Evolutionary conservation across 352 stramenopile species (phyloP).

Genomic region (Peronosclerospora sorghi): DNA sequence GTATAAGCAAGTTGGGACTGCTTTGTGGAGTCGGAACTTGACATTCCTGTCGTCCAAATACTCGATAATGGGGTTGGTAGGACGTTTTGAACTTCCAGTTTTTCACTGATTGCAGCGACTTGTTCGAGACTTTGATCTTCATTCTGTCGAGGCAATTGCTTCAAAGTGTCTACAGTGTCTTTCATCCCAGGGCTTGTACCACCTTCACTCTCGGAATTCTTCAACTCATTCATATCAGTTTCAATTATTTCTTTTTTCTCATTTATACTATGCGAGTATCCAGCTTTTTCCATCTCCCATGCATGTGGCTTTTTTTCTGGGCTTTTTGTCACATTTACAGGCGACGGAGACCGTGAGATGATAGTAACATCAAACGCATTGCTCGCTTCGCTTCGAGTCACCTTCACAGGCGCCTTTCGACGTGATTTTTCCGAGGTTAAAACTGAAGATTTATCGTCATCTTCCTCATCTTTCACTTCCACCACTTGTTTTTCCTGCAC

Average conservation of each 20-base stretch:
- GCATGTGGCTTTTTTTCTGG: slow-evolving; percentile 11
- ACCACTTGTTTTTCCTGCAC: neutral
- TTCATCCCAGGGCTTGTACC: slow-evolving; percentile 1
- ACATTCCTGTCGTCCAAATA: slow-evolving; percentile 39
- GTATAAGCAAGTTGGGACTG: no score
- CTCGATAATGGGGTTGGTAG: slow-evolving; percentile 31
- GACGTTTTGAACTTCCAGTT: slow-evolving; percentile 1
- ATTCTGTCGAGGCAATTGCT: neutral
- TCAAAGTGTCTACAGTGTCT: slow-evolving; percentile 3
- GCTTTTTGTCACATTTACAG: slow-evolving; percentile 22
- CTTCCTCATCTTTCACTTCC: slow-evolving; percentile 6
- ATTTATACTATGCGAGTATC: slow-evolving; percentile 1
- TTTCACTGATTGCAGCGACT: neutral
- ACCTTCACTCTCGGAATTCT: slow-evolving; percentile 3
- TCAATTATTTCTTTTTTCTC: slow-evolving; percentile 9
- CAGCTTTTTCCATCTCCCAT: neutral
- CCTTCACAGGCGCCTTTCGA: slow-evolving; percentile 8
- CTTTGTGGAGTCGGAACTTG: neutral
- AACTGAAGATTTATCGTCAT: slow-evolving; percentile 10
- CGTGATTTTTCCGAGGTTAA: slow-evolving; percentile 3
- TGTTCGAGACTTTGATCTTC: neutral
- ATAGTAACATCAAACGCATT: slow-evolving; percentile 8
- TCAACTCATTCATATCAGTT: neutral
- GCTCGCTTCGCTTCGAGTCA: slow-evolving; percentile 8
- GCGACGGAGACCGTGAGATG: slow-evolving; percentile 14